Evolutionary conservation across 2,329 filamentous ascomycete genomes (phyloP).

Genomic region (Xylariaceae sp.): DNA sequence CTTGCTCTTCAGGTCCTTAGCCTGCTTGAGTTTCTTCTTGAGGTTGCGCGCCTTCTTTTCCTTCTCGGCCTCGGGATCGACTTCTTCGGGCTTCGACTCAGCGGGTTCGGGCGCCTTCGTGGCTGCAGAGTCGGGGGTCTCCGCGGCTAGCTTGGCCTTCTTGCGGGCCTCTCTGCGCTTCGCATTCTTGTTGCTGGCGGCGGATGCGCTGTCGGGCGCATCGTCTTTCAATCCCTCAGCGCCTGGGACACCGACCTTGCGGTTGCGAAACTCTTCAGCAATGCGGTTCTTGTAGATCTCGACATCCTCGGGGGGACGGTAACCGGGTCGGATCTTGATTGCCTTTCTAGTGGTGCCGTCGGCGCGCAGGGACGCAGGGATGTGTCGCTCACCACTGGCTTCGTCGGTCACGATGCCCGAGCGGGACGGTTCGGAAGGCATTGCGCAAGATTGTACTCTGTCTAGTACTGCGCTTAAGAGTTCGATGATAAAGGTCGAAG

Average conservation of each 20-base stretch:
- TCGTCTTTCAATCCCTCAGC: slow-evolving; percentile 56
- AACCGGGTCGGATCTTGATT: slow-evolving; percentile 89
- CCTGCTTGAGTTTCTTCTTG: slow-evolving; percentile 92
- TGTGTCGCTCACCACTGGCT: slow-evolving; percentile 73
- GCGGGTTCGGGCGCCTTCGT: slow-evolving; percentile 32
- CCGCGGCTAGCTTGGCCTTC: slow-evolving; percentile 50
- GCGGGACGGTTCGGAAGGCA: slow-evolving; percentile 50
- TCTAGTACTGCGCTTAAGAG: no score
- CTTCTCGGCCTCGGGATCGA: slow-evolving; percentile 67
- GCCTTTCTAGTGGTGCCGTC: slow-evolving; percentile 92
- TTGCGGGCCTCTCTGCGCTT: slow-evolving; percentile 60
- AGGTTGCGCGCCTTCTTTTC: slow-evolving; percentile 91
- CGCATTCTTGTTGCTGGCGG: slow-evolving; percentile 74
- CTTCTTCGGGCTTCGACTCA: slow-evolving; percentile 36
- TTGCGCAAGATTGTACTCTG: slow-evolving; percentile 4
- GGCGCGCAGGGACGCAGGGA: slow-evolving; percentile 78
- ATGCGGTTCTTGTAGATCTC: slow-evolving; percentile 93
- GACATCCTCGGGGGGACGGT: slow-evolving; percentile 89
- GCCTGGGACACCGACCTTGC: slow-evolving; percentile 68
- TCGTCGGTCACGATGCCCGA: slow-evolving; percentile 75
- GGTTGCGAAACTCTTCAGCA: slow-evolving; percentile 77
- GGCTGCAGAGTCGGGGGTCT: slow-evolving; percentile 56
- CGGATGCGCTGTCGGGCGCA: slow-evolving; percentile 41
- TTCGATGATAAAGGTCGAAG: no score
- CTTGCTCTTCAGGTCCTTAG: slow-evolving; percentile 82